Percentiles rank a stretch among this genome's conserved stretches.
Evolutionary conservation across 1,284 basidiomycete species (phyloP).

Genomic region (Cutaneotrichosporon curvatum): DNA sequence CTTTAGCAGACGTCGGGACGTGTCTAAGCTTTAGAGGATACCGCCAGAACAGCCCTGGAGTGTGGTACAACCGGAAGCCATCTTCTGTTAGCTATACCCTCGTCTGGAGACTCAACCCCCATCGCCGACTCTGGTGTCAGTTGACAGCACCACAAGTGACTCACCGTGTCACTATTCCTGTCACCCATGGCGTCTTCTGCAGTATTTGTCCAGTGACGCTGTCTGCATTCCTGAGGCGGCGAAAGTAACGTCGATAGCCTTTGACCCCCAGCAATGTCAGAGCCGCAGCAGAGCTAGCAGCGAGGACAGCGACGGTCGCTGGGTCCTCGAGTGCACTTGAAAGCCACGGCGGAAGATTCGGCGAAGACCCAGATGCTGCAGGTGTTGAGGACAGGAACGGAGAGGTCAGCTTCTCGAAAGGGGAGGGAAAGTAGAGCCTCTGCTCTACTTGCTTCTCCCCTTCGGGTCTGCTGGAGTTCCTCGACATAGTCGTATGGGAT

Average conservation of each 20-base stretch:
- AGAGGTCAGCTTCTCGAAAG: constrained; percentile 2
- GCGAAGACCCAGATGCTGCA: neutral
- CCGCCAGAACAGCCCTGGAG: constrained; percentile 63
- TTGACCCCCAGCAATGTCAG: constrained; percentile 46
- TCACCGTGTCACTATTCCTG: constrained; percentile 66
- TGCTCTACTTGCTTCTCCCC: too few relatives aligned
- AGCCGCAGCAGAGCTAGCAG: constrained; percentile 34
- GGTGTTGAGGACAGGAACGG: too few relatives aligned
- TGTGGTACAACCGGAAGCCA: constrained; percentile 63
- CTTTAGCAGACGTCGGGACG: constrained; percentile 58
- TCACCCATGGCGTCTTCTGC: constrained; percentile 57
- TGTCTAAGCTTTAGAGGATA: constrained; percentile 63
- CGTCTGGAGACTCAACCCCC: constrained; percentile 38
- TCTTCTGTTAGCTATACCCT: constrained; percentile 44
- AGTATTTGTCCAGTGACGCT: constrained; percentile 59
- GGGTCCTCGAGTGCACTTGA: constrained; percentile 23
- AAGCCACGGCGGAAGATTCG: constrained; percentile 1
- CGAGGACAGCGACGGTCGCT: constrained; percentile 27
- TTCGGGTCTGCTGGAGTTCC: too few relatives aligned
- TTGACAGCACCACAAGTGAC: constrained; percentile 17
- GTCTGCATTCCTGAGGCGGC: constrained; percentile 55
- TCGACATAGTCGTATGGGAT: too few relatives aligned
- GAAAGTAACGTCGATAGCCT: constrained; percentile 50
- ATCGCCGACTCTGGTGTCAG: constrained; percentile 62
- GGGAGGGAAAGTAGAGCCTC: neutral